These are phyloP conservation scores for Leersia perrieri DNA, from an alignment of 176 grass and related monocot genomes.

Conservation along the genomic window DNA sequence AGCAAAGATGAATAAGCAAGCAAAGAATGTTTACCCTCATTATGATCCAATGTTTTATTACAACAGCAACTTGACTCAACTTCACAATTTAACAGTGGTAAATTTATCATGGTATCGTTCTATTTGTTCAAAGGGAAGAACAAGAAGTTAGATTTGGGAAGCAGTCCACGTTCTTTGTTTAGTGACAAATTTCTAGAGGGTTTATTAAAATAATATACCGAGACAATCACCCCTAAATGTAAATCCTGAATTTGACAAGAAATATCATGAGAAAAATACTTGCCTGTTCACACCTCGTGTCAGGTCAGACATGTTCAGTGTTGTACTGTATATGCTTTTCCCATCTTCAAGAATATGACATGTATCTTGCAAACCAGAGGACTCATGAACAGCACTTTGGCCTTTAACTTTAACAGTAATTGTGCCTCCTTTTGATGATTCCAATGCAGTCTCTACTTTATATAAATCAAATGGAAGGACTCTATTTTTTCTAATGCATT, in stretches of 20 bases:
- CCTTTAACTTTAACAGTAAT: slow-evolving; percentile 98
- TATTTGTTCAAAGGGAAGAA: too few species aligned
- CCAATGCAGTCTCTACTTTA: slow-evolving; percentile 55
- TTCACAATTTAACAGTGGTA: too few species aligned
- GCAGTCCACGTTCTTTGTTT: too few species aligned
- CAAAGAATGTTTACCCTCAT: too few species aligned
- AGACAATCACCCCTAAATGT: not conserved
- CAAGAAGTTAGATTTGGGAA: too few species aligned
- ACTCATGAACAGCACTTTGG: slow-evolving; percentile 91
- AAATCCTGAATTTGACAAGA: not conserved
- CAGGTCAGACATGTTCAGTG: slow-evolving; percentile 95
- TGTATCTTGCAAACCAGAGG: slow-evolving; percentile 91
- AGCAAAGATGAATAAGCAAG: too few species aligned
- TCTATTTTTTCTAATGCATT: slow-evolving; percentile 71
- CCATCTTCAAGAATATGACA: slow-evolving; percentile 88
- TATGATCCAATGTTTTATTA: too few species aligned
- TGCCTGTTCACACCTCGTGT: slow-evolving; percentile 90
- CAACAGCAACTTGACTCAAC: too few species aligned
- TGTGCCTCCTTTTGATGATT: slow-evolving; percentile 61
- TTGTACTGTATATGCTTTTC: slow-evolving; percentile 94
- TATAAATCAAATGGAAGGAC: slow-evolving; percentile 78
- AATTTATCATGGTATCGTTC: too few species aligned
- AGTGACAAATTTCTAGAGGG: not conserved
- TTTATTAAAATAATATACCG: not conserved
- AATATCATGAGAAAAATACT: slow-evolving; percentile 15